A percentile compares a stretch with the other conserved stretches of the same genome.
These are phyloP conservation scores for Actinomortierella ambigua DNA, from an alignment of 371 early-diverging fungal genomes.

Conservation along the genomic window DNA sequence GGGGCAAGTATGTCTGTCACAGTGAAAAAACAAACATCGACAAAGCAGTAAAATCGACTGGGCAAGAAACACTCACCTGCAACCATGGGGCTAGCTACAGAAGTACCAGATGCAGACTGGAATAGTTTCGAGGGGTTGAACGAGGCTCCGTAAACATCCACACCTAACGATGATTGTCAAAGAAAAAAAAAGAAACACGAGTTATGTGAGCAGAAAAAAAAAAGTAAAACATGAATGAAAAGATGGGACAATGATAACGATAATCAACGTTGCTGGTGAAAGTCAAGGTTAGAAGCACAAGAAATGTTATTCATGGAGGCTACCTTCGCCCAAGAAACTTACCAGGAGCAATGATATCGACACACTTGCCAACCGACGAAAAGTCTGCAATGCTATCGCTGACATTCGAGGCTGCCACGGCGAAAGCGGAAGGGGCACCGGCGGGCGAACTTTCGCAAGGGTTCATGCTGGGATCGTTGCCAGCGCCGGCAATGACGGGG, in stretches of 20 bases:
- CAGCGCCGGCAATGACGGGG: constrained; percentile 64
- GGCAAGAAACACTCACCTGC: constrained; percentile 51
- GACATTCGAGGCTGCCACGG: constrained; percentile 54
- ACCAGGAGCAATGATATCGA: constrained; percentile 22
- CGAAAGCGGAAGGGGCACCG: constrained; percentile 51
- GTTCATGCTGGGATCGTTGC: constrained; percentile 50
- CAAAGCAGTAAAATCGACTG: too few species aligned
- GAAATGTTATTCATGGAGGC: too few species aligned
- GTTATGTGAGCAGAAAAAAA: too few species aligned
- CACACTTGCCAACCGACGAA: constrained; percentile 48
- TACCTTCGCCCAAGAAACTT: background rate
- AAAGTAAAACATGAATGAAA: too few species aligned
- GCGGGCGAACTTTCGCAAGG: constrained; percentile 64
- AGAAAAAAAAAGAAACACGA: too few species aligned
- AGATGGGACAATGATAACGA: too few species aligned
- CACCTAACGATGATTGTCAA: constrained; percentile 3
- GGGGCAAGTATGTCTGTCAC: constrained; percentile 39
- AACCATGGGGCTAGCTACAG: constrained; percentile 79
- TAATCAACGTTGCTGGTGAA: too few species aligned
- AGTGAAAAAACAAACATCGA: too few species aligned
- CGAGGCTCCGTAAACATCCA: constrained; percentile 46
- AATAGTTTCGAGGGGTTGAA: constrained; percentile 34
- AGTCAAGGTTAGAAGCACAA: too few species aligned
- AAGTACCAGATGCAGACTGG: constrained; percentile 68
- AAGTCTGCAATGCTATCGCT: constrained; percentile 32